Evolutionary conservation across 345 rosid genomes (phyloP).

Genomic region (Clausena lansium): DNA sequence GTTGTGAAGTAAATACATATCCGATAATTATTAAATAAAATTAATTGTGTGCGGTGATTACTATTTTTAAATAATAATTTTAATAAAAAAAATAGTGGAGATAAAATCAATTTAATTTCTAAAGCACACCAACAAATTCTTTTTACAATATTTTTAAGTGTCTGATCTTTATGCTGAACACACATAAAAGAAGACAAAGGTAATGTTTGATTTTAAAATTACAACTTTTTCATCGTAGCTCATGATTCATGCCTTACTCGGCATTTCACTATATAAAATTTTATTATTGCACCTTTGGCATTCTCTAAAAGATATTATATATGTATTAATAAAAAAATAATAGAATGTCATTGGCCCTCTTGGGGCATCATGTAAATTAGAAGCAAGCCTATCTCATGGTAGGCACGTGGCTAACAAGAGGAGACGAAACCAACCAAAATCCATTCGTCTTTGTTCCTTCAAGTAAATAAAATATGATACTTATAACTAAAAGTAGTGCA

Average conservation of each 20-base stretch:
- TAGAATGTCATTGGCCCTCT: neutral
- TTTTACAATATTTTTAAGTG: neutral
- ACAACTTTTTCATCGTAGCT: neutral
- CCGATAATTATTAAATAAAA: no score
- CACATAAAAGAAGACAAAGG: neutral
- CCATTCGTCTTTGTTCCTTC: neutral
- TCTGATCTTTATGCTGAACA: neutral
- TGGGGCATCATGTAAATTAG: neutral
- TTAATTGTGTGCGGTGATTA: rapidly evolving
- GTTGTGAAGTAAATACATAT: rapidly evolving
- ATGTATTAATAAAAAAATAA: neutral
- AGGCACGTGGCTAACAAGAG: neutral
- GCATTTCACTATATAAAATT: neutral
- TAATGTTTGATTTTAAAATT: neutral
- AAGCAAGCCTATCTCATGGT: neutral
- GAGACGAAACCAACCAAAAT: neutral
- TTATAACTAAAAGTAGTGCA: neutral
- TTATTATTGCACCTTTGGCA: neutral
- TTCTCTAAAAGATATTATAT: neutral
- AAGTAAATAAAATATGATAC: neutral
- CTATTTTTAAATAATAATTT: no score
- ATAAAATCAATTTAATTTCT: no score
- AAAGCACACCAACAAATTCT: no score
- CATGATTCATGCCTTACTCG: neutral
- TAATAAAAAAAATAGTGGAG: rapidly evolving